These are phyloP conservation scores for Cyclotella atomus DNA, from an alignment of 108 stramenopile species.

Conservation along the genomic window DNA sequence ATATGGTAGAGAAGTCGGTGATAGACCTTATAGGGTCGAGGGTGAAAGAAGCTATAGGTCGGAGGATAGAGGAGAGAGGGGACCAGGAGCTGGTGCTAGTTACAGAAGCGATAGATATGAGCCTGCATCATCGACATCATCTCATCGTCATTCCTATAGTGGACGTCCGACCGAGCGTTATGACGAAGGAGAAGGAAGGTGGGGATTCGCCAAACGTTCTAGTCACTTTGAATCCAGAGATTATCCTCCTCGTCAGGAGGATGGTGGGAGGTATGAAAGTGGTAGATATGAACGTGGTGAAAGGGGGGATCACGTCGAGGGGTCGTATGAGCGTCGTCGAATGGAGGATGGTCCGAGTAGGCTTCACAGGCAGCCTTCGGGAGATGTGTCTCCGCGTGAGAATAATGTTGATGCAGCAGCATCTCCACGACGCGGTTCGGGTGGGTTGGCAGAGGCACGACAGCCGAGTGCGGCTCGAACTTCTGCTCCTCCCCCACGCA, in stretches of 20 bases:
- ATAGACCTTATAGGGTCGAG: not conserved
- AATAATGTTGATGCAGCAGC: not conserved
- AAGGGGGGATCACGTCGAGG: not conserved
- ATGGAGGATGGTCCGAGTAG: not conserved
- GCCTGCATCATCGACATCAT: not conserved
- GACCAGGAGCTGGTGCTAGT: no score
- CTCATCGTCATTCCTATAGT: conserved; percentile 7
- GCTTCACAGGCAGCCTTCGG: not conserved
- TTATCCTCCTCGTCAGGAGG: not conserved
- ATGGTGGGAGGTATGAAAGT: not conserved
- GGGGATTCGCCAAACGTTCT: conserved; percentile 8
- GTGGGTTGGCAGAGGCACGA: conserved; percentile 11
- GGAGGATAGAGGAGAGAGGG: no score
- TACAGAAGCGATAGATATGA: no score
- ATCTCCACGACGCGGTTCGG: not conserved
- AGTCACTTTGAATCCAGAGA: conserved; percentile 9
- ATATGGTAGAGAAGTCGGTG: not conserved
- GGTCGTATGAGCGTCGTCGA: not conserved
- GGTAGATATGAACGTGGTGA: not conserved
- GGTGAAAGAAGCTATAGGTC: not conserved
- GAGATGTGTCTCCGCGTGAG: not conserved
- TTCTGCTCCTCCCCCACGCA: not conserved
- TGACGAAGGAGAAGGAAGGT: conserved; percentile 10
- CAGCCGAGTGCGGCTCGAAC: not conserved
- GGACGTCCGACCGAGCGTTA: not conserved